Evolutionary conservation across 2,329 filamentous ascomycete genomes (phyloP).

Genomic region (Graphilbum ipis-grandicollis): DNA sequence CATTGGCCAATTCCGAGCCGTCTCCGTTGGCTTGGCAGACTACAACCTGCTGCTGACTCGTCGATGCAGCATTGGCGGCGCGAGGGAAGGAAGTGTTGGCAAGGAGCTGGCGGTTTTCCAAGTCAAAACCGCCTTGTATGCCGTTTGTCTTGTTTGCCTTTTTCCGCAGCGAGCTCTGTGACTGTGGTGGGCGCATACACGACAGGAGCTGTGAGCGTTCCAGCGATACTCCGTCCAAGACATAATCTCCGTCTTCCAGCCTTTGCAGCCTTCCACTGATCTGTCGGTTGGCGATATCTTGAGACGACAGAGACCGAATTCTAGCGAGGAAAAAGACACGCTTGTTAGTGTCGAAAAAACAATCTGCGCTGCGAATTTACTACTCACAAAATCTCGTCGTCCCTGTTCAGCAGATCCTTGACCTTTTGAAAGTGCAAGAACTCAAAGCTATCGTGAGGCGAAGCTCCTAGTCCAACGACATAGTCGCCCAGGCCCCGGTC

Average conservation of each 20-base stretch:
- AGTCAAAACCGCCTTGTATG: no score
- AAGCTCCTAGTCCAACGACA: constrained; percentile 51
- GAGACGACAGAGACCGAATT: constrained; percentile 59
- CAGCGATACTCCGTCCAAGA: constrained; percentile 75
- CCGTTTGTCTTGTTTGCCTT: no score
- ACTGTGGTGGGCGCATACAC: no score
- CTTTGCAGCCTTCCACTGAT: constrained; percentile 72
- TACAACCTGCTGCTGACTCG: no score
- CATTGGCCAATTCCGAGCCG: no score
- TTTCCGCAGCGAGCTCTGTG: no score
- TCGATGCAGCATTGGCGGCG: no score
- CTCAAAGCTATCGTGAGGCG: constrained; percentile 50
- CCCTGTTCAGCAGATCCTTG: constrained; percentile 53
- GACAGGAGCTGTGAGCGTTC: constrained; percentile 52
- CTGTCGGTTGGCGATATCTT: constrained; percentile 56
- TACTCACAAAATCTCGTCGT: constrained; percentile 60
- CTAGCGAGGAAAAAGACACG: no score
- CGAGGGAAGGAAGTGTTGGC: no score
- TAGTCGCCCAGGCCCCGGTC: constrained; percentile 88
- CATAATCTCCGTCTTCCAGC: constrained; percentile 55
- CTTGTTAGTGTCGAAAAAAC: no score
- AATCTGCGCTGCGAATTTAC: no score
- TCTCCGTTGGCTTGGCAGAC: no score
- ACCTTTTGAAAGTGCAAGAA: constrained; percentile 73
- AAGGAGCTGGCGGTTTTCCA: neutral